phyloP scores from a whole-genome alignment of 179 eudicot species.

The Camellia oleifera region DNA sequence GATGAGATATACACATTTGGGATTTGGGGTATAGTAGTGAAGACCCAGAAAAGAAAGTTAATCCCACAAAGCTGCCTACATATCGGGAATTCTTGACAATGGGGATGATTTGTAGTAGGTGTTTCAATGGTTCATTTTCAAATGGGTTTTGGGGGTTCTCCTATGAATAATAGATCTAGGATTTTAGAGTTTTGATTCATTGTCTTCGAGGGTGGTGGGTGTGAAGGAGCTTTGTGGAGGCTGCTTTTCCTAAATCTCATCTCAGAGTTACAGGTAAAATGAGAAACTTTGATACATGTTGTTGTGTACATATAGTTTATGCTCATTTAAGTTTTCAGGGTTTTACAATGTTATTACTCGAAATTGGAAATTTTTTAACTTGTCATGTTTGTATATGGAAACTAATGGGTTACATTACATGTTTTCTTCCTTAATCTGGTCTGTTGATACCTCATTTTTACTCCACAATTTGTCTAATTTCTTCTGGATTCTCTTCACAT shows the following conservation, averaged over 20 bases:
- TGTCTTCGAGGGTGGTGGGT: background rate
- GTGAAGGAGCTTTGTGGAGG: constrained; percentile 12
- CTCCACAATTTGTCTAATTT: no score
- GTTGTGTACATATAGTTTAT: background rate
- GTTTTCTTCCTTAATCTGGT: no score
- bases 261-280: constrained; percentile 22
- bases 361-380: no score
- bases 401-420: no score
- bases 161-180: constrained; percentile 25
- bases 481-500: no score
- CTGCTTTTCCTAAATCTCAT: constrained; percentile 16
- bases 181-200: constrained; percentile 9
- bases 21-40: background rate
- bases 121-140: constrained; percentile 14
- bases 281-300: background rate
- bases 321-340: background rate
- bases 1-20: constrained; percentile 4
- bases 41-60: constrained; percentile 18
- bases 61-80: background rate
- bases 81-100: constrained; percentile 9
- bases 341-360: no score
- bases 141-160: constrained; percentile 9
- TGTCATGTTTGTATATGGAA: no score
- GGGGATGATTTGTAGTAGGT: background rate
- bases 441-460: no score